A percentile compares a stretch with the other conserved stretches of the same genome.
phyloP scores from a whole-genome alignment of 2,329 filamentous ascomycete species.

The Aspergillus versicolor region DNA sequence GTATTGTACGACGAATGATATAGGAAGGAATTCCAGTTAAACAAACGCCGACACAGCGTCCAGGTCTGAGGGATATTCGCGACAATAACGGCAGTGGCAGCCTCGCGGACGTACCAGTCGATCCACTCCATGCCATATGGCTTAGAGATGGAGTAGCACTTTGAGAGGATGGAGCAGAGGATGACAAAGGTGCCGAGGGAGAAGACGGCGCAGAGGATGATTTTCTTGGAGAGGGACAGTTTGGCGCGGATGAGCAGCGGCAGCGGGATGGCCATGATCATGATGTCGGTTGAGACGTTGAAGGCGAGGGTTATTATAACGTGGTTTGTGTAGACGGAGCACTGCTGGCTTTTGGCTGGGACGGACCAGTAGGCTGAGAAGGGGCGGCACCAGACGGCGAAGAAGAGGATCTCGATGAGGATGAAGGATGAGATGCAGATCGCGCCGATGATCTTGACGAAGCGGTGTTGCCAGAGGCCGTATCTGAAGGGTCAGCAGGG shows the following conservation, averaged over 20 bases:
- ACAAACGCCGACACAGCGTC: conserved; percentile 54
- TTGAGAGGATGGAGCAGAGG: conserved; percentile 59
- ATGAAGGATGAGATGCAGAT: conserved; percentile 50
- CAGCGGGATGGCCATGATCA: conserved; percentile 48
- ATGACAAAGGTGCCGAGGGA: conserved; percentile 58
- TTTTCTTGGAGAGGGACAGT: conserved; percentile 48
- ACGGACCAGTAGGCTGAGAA: conserved; percentile 55
- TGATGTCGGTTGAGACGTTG: conserved; percentile 49
- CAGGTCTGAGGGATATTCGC: conserved; percentile 62
- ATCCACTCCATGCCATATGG: conserved; percentile 58
- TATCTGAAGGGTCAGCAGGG: conserved; percentile 14
- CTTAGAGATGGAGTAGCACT: conserved; percentile 60
- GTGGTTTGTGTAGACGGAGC: conserved; percentile 49
- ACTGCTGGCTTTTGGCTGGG: conserved; percentile 45
- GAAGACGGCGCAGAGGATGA: conserved; percentile 56
- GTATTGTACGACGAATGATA: conserved; percentile 18
- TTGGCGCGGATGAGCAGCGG: conserved; percentile 46
- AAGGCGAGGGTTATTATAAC: conserved; percentile 50
- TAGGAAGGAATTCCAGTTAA: conserved; percentile 35
- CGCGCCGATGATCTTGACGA: conserved; percentile 44
- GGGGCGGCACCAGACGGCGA: conserved; percentile 56
- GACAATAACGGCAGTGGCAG: conserved; percentile 58
- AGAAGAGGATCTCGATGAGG: conserved; percentile 52
- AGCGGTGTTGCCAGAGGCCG: conserved; percentile 31
- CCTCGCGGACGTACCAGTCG: conserved; percentile 61